Evolutionary conservation across 257 asterid species (phyloP).

Genomic region (Knoxia roxburghii): DNA sequence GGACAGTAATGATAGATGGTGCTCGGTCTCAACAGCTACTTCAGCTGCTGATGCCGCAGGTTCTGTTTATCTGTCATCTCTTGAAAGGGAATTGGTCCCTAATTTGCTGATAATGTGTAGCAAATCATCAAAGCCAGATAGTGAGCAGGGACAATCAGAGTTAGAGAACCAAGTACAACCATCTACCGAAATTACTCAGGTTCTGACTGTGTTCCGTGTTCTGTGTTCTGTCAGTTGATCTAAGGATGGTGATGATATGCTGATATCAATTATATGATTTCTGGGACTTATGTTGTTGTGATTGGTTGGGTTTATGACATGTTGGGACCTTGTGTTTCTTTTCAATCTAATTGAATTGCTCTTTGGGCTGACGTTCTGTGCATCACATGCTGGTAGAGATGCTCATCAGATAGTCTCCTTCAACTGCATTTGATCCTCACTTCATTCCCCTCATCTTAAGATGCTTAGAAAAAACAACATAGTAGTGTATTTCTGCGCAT

Average conservation of each 20-base stretch:
- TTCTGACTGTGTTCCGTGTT: slow-evolving; percentile 7
- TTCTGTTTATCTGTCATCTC: slow-evolving; percentile 79
- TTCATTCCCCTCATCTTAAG: background rate
- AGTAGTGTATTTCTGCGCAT: background rate
- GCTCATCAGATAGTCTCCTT: background rate
- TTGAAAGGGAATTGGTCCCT: slow-evolving; percentile 77
- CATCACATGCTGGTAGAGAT: slow-evolving; percentile 1
- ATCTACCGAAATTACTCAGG: slow-evolving; percentile 52
- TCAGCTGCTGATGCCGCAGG: slow-evolving; percentile 99
- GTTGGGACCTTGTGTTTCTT: background rate
- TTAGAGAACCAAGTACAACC: slow-evolving; percentile 45
- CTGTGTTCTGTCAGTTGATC: background rate
- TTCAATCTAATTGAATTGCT: background rate
- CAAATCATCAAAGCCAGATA: slow-evolving; percentile 46
- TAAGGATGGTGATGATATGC: background rate
- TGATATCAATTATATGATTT: background rate
- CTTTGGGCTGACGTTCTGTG: background rate
- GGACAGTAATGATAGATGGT: slow-evolving; percentile 93
- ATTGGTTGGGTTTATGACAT: background rate
- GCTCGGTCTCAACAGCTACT: slow-evolving; percentile 79
- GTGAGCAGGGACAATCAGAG: slow-evolving; percentile 27
- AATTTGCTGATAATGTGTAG: slow-evolving; percentile 95
- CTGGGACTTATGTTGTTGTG: background rate
- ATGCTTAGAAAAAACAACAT: background rate
- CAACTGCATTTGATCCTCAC: background rate